Percentiles rank a stretch among this genome's conserved stretches.
Evolutionary conservation across 1,284 basidiomycete genomes (phyloP).

Genomic region (Tilletia caries): DNA sequence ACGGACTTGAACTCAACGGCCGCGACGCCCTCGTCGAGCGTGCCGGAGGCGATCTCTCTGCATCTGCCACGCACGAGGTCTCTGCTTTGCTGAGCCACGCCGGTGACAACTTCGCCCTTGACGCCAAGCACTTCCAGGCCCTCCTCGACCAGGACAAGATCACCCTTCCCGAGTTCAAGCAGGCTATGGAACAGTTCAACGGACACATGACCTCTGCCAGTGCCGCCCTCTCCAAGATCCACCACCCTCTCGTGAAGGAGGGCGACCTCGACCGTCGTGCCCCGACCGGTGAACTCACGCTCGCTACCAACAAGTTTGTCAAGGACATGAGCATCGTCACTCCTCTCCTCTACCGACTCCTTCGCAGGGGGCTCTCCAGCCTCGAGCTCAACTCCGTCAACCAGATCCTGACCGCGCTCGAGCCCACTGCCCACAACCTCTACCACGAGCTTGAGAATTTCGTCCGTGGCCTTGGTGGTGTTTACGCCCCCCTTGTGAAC

Average conservation of each 20-base stretch:
- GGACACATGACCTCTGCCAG: not conserved
- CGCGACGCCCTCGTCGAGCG: not conserved
- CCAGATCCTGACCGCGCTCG: not conserved
- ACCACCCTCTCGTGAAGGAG: not conserved
- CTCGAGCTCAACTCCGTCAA: slow-evolving; percentile 6
- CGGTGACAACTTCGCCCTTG: not conserved
- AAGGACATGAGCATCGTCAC: not conserved
- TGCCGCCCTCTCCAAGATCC: not conserved
- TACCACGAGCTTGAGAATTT: not conserved
- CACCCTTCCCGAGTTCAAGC: not conserved
- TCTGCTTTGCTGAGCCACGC: not conserved
- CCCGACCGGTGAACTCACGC: not conserved
- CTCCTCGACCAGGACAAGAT: not conserved
- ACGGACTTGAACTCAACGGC: not conserved
- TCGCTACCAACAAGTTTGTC: not conserved
- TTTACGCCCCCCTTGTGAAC: not conserved
- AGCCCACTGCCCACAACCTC: not conserved
- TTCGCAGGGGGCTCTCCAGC: not conserved
- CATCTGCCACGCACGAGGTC: not conserved
- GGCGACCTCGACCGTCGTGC: not conserved
- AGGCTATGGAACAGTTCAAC: not conserved
- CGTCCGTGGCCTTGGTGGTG: not conserved
- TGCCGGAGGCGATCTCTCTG: not conserved
- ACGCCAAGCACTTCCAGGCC: not conserved
- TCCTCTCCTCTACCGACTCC: not conserved